A percentile compares a stretch with the other conserved stretches of the same genome.
Evolutionary conservation across 805 yeast genomes (phyloP).

Genomic region (Metschnikowia matae): DNA sequence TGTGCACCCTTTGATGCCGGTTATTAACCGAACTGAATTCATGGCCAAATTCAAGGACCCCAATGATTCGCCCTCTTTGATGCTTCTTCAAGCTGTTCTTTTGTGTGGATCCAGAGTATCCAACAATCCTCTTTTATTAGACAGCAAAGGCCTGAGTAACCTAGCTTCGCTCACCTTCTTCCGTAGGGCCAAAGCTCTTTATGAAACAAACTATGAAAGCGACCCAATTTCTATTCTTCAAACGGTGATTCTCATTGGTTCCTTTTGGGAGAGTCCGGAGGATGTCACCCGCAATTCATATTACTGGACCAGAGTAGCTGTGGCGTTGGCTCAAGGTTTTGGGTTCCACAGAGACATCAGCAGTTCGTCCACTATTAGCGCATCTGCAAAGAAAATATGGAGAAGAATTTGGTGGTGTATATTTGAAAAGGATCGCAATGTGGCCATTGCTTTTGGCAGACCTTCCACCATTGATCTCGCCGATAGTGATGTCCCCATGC

Average conservation of each 20-base stretch:
- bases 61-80: conserved; percentile 55
- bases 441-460: conserved; percentile 70
- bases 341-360: conserved; percentile 66
- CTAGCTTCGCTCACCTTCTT: conserved; percentile 51
- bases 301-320: conserved; percentile 68
- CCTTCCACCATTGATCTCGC: conserved; percentile 65
- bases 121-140: conserved; percentile 48
- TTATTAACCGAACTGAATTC: conserved; percentile 59
- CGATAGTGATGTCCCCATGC: conserved; percentile 75
- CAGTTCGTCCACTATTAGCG: conserved; percentile 36
- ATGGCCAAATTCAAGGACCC: conserved; percentile 53
- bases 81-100: conserved; percentile 64
- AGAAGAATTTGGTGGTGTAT: conserved; percentile 76
- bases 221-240: conserved; percentile 62
- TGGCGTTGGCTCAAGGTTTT: conserved; percentile 67
- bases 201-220: conserved; percentile 63
- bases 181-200: conserved; percentile 69
- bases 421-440: conserved; percentile 64
- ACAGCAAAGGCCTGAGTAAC: conserved; percentile 48
- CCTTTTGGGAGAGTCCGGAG: conserved; percentile 73
- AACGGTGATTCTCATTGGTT: conserved; percentile 56
- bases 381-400: conserved; percentile 46
- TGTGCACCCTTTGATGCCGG: conserved; percentile 67
- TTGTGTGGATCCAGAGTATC: conserved; percentile 66
- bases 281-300: conserved; percentile 61